Percentiles rank a stretch among this genome's conserved stretches.
phyloP scores from a whole-genome alignment of 495 filamentous ascomycete species.

The Jackrogersella multiformis region DNA sequence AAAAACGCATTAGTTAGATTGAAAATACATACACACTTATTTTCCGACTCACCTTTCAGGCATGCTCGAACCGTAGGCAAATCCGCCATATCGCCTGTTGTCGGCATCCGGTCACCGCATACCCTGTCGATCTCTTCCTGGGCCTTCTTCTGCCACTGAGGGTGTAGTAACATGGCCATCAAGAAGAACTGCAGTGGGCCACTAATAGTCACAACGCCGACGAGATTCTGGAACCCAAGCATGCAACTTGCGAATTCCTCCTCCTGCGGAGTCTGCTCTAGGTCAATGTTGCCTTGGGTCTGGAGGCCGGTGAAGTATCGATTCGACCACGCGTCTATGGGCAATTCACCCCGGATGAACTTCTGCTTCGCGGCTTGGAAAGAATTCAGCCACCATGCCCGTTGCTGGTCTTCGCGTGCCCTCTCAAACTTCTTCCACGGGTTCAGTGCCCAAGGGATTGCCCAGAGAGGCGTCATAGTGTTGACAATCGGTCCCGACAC shows the following conservation, averaged over 20 bases:
- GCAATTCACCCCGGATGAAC: conserved; percentile 50
- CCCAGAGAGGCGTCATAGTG: conserved; percentile 58
- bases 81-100: conserved; percentile 55
- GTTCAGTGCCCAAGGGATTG: conserved; percentile 51
- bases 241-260: conserved; percentile 59
- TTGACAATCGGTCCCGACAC: conserved; percentile 59
- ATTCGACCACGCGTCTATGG: conserved; percentile 55
- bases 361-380: conserved; percentile 53
- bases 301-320: conserved; percentile 57
- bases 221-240: conserved; percentile 59
- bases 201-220: conserved; percentile 59
- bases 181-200: conserved; percentile 59
- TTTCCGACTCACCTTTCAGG: too few relatives aligned
- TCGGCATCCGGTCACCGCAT: conserved; percentile 61
- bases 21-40: too few relatives aligned
- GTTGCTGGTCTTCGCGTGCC: conserved; percentile 51
- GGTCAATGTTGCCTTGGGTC: conserved; percentile 47
- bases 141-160: conserved; percentile 58
- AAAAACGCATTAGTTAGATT: too few relatives aligned
- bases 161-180: conserved; percentile 59
- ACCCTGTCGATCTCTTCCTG: conserved; percentile 70
- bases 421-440: conserved; percentile 59
- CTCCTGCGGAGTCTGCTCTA: conserved; percentile 52
- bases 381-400: conserved; percentile 56
- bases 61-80: conserved; percentile 65